Evolutionary conservation across 345 rosid species (phyloP), one percentile per base, ranked within the genome.

Genomic region (Gossypium sturtianum): DNA sequence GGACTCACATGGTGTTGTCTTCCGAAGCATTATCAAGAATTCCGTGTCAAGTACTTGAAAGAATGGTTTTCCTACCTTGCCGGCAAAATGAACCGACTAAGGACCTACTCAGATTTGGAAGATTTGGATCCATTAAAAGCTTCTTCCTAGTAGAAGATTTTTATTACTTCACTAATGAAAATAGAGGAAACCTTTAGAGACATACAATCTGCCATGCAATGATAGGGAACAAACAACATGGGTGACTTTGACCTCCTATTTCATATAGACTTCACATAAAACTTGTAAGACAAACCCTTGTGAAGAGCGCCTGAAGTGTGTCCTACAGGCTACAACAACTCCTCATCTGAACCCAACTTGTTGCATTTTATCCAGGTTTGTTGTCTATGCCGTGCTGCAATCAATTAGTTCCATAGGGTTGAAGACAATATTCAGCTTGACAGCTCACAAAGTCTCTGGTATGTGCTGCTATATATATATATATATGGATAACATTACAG

Each of bases 241-340:
- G 47, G 20, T 10, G 29, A 3, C 63, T 20, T 22, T 23, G 34
- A 59, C 63, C 63, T 59, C 27, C 6, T 59, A 59, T 22, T 47
- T 9, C 11, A 47, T 47, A 3, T 15, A 9, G 51, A 47, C 51
- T 47, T 47, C 51, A 47, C 16, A 52, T 16, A 52, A 16, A 52
- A 52, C 53, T 54, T 54, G 59, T n/a, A 54, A 54, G 71, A 63
- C 76, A 62, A 74, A 16, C 61, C 48, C 71, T 47, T 74, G 2
- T 64, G 69, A 74, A 64, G 77, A 27, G 29, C 41, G 41, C 47
- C 34, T 15, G 77, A 74, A 61, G 29, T 27, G 27, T 47, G 27
- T 25, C 69, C 51, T 56, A 71, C 74, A 53, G 13, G 51, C 34
- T 52, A 70, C 23, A 29, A 70, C 27, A 5, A 10, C 11, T 19